These are phyloP conservation scores for Aspergillus saccharolyticus DNA, from an alignment of 495 filamentous ascomycete genomes.

Conservation along the genomic window DNA sequence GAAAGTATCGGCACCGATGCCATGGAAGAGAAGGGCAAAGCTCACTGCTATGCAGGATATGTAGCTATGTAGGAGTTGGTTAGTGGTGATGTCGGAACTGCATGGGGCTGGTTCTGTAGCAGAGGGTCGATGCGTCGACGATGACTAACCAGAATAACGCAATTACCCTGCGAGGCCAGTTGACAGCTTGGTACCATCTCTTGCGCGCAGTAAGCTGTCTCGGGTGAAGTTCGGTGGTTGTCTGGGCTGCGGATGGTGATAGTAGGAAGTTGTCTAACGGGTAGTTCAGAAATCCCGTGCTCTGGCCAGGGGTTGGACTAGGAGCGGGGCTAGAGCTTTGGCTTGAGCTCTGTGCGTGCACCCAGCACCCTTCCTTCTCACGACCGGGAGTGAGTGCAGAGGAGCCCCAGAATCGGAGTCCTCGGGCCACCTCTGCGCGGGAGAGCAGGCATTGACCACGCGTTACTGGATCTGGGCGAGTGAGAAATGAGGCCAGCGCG, in stretches of 20 bases:
- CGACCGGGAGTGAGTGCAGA: too few species aligned
- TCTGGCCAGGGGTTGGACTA: too few species aligned
- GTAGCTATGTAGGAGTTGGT: neutral
- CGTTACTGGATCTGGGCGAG: conserved; percentile 10
- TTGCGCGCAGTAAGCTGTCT: neutral
- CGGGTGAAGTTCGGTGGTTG: too few species aligned
- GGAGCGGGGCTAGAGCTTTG: too few species aligned
- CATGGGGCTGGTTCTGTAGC: too few species aligned
- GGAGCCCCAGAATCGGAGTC: neutral
- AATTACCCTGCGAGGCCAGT: neutral
- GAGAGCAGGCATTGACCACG: conserved; percentile 7
- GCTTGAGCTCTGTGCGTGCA: too few species aligned
- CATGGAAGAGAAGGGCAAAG: conserved; percentile 1
- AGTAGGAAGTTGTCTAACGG: too few species aligned
- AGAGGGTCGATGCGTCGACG: too few species aligned
- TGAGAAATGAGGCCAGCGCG: conserved; percentile 21
- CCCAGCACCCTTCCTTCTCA: too few species aligned
- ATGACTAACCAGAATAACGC: conserved; percentile 2
- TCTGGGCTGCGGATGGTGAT: too few species aligned
- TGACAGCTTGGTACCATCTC: conserved; percentile 7
- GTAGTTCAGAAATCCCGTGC: too few species aligned
- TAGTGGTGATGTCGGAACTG: too few species aligned
- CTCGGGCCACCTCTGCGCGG: neutral
- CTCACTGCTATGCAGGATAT: neutral
- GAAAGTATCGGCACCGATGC: neutral